phyloP scores from a whole-genome alignment of 2,329 filamentous ascomycete species.

The Ceratocystis variospora region DNA sequence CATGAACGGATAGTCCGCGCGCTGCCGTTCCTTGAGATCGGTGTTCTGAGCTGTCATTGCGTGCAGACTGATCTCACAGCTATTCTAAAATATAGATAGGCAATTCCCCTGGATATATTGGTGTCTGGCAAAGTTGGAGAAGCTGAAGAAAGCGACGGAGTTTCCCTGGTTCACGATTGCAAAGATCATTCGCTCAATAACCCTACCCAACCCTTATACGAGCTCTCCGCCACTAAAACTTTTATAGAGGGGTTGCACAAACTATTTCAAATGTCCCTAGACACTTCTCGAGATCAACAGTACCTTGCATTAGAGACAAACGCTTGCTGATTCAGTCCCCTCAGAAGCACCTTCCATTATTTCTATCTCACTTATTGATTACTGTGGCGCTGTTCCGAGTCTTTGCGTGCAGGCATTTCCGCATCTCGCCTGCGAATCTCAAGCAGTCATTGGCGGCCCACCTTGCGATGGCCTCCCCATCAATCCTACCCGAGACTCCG shows the following conservation, averaged over 20 bases:
- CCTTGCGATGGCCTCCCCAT: neutral
- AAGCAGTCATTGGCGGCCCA: neutral
- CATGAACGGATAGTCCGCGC: conserved; percentile 62
- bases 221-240: conserved; percentile 24
- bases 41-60: neutral
- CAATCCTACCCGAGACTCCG: neutral
- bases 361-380: neutral
- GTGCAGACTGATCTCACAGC: neutral
- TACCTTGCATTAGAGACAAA: too few relatives aligned
- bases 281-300: too few relatives aligned
- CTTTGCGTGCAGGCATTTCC: neutral
- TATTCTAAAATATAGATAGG: neutral
- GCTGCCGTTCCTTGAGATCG: neutral
- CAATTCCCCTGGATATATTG: neutral
- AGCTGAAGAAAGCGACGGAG: neutral
- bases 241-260: conserved; percentile 16
- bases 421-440: neutral
- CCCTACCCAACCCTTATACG: neutral
- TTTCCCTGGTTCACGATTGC: neutral
- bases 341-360: neutral
- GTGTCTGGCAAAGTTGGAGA: neutral
- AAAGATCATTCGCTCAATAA: neutral
- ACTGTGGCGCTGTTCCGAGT: conserved; percentile 2
- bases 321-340: too few relatives aligned
- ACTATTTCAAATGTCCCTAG: neutral